Base-by-base conservation (phyloP, 2,329 filamentous ascomycete species). In the Diaporthe nobilis region DNA sequence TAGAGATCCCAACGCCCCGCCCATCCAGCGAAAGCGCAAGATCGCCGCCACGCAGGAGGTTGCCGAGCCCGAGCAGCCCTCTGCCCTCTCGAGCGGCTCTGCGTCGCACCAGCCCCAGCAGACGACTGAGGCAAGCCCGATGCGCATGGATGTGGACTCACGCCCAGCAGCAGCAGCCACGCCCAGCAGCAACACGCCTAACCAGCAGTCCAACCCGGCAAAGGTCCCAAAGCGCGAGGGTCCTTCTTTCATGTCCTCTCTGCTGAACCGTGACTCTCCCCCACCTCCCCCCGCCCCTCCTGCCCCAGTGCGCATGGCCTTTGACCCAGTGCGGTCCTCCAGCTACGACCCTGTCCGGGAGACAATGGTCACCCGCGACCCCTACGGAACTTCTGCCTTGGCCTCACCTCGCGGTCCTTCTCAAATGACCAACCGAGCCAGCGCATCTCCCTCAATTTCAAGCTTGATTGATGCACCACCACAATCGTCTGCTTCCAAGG, bases 391-490 rank as follows among this genome's bases (percentile, higher is more conserved):
- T 10, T 86, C 82, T 34, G 79, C 88, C 4, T 82, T 88, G 73
- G 86, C 86, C 44, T 91, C 90, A 10, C 90, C 90, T n/a, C 86
- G 88, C 63, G 84, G 83, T 4, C 84, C 85, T 17, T 80, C 84
- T 68, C 83, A 84, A n/a, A 70, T 85, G 5, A 81, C 90, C 72
- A 93, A 94, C 84, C 91, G 94, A 73, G 94, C 94, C n/a, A 96
- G 94, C 82, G 94, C 94, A 53, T 98, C 96, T 6, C 96, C 96
- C 1, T 96, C 96, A 3, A 98, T 98, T 79, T 93, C 95, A 8
- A 98, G 95, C 84, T 89, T 98, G 75, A 94, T 98, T 70, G 95
- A 98, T 42, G 65, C 65, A 79, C 94, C 93, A 47, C 90, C 90
- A 8, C 79, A 73, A 34, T 51, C 42, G 25, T 65, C 88, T 13